Evolutionary conservation across 202 grass and related monocot genomes (phyloP).

Genomic region (Zizania palustris): DNA sequence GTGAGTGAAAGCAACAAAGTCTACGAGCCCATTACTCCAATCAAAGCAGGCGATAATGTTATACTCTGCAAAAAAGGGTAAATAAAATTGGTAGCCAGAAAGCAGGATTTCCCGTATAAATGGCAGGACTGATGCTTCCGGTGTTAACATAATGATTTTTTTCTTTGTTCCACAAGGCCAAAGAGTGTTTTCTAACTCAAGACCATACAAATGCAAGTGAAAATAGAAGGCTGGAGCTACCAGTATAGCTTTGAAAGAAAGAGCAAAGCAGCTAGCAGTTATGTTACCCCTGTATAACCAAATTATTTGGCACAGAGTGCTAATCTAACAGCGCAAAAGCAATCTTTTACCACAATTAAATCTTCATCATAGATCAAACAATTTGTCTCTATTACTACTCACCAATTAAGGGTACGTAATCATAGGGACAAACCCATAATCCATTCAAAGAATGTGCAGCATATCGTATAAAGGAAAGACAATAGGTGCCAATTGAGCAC

Average conservation of each 20-base stretch:
- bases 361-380: not conserved
- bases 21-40: not conserved
- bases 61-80: not conserved
- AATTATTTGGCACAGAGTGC: not conserved
- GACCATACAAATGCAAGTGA: constrained; percentile 13
- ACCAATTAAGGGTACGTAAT: not conserved
- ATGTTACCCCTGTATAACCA: not conserved
- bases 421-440: not conserved
- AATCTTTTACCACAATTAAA: not conserved
- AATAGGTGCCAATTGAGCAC: not conserved
- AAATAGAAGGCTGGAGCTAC: not conserved
- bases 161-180: not conserved
- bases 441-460: not conserved
- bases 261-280: not conserved
- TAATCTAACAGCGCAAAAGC: constrained; percentile 8
- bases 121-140: not conserved
- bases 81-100: not conserved
- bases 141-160: not conserved
- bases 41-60: not conserved
- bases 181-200: not conserved
- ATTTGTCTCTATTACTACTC: not conserved
- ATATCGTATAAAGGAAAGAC: not conserved
- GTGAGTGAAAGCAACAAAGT: constrained; percentile 1
- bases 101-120: not conserved
- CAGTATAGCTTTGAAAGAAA: not conserved